phyloP scores from a whole-genome alignment of 1,284 basidiomycete genomes.

The Inonotus obliquus region DNA sequence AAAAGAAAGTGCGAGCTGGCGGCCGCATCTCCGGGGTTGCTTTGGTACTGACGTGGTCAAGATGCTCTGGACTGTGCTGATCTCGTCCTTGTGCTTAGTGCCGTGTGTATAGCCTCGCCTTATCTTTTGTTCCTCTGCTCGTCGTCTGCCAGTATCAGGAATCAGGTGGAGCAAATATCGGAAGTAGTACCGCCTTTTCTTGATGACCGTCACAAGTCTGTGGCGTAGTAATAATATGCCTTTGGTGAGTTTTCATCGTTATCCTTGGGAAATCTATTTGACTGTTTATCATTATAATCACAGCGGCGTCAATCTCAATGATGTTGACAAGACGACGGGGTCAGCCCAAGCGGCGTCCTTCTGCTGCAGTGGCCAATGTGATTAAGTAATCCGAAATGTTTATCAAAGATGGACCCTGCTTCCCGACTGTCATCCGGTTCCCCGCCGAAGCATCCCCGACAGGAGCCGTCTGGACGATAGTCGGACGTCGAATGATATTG shows the following conservation, averaged over 20 bases:
- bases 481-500: too few species aligned
- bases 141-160: neutral
- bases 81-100: neutral
- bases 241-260: neutral
- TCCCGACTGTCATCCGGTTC: constrained; percentile 16
- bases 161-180: too few species aligned
- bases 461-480: constrained; percentile 9
- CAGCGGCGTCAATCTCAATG: too few species aligned
- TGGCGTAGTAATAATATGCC: neutral
- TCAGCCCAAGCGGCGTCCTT: too few species aligned
- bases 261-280: neutral
- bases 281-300: too few species aligned
- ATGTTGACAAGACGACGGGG: too few species aligned
- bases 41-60: neutral
- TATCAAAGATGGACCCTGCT: too few species aligned
- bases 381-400: neutral
- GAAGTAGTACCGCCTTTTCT: too few species aligned
- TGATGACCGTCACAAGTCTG: too few species aligned
- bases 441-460: constrained; percentile 18
- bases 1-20: neutral
- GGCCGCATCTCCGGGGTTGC: neutral
- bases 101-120: too few species aligned
- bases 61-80: neutral
- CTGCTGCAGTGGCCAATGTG: neutral
- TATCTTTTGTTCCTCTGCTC: neutral